Evolutionary conservation across 2,329 filamentous ascomycete species (phyloP), one percentile per base, ranked within the genome.

Genomic region (Ophiostoma fasciatum): DNA sequence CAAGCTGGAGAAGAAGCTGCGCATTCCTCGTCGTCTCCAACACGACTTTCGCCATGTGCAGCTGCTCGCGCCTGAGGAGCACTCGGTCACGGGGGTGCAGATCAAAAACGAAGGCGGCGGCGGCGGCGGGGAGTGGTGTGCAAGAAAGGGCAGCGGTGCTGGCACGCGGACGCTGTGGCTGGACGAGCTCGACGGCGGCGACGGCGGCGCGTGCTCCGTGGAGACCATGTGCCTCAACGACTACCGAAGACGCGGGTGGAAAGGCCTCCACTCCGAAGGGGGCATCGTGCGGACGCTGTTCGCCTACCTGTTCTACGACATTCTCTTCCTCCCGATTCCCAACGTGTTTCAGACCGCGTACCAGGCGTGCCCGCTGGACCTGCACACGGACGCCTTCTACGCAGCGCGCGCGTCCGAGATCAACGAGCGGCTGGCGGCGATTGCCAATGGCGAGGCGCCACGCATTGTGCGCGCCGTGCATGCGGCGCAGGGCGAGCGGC

Each of bases 331-430:
- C 19, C 94, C 93, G 55, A 72, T 96, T 5, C 88, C 90, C 19
- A 94, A 96, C 48, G 88, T 98, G 37, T 98, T 98, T 56, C 88
- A 96, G 54, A 98, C 90, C 6, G 74, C 80, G 1, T 98, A 83
- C 53, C 90, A 98, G 57, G 93, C 84, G 0, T 94, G 84, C 50
- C 90, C 90, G 1, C 62, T 98, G 4, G 90, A 98, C 54, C 62
- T 98, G 6, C 81, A 92, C 52, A 94, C 87, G 0, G 90, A 98
- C 53, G 77, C 81, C 3, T 98, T 98, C 60, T 96, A 83, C 51
- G 72, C 82, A 0, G 74, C 78, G 1, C 72, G 90, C n/a, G 74
- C 80, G 25, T 84, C 79, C 4, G 87, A 94, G 59, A 90, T 96
- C 52, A 92, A 94, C 51, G 74, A 77, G 43, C 75, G 87, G 1